These are phyloP conservation scores for Phragmites australis DNA, from an alignment of 176 grass and related monocot genomes.

Conservation along the genomic window DNA sequence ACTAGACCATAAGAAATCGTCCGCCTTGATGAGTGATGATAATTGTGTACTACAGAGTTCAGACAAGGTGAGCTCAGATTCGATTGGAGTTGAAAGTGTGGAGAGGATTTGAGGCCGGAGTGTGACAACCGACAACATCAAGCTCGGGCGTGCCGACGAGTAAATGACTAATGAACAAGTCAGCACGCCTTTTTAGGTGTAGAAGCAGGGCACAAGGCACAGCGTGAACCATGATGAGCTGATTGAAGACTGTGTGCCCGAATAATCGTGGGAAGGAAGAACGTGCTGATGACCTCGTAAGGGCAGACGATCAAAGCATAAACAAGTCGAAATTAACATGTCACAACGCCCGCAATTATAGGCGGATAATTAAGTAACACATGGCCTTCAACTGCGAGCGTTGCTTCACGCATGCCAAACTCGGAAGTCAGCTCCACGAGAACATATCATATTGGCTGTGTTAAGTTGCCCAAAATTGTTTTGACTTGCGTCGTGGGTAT, in stretches of 20 bases:
- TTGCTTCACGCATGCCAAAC: neutral
- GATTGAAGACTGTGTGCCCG: neutral
- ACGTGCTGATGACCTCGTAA: neutral
- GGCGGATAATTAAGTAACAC: neutral
- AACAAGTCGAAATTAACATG: neutral
- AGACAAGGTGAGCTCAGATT: neutral
- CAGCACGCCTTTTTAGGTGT: conserved; percentile 6
- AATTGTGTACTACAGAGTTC: neutral
- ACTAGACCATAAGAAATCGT: neutral
- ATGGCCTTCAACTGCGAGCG: too few species aligned
- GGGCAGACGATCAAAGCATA: neutral
- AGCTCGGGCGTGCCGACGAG: neutral
- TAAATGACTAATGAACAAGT: neutral
- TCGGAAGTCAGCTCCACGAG: neutral
- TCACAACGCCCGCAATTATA: neutral
- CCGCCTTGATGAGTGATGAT: too few species aligned
- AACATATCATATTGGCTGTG: too few species aligned
- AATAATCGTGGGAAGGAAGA: neutral
- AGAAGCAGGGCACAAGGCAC: neutral
- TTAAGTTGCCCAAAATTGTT: too few species aligned
- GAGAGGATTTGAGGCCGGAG: conserved; percentile 2
- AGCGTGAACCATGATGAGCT: conserved; percentile 1
- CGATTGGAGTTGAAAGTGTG: neutral
- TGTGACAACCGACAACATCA: neutral
- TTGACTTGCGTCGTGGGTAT: too few species aligned